Base-by-base conservation (phyloP, 176 grass and related monocot genomes). In the Alopecurus myosuroides region DNA sequence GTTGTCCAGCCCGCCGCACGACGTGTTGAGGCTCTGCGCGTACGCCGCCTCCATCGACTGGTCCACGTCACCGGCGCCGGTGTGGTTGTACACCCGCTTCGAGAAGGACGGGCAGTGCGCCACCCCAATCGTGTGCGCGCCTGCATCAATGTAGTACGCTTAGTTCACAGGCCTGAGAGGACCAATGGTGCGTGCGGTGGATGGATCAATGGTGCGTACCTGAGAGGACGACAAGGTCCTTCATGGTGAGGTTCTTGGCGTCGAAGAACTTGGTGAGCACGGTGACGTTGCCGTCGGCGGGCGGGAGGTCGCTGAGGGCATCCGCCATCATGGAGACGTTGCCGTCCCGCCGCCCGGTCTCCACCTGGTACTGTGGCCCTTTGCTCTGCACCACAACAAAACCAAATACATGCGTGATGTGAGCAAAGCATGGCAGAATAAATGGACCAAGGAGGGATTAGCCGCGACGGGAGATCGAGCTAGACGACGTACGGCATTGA, bases 161-260 rank as follows among this genome's bases (percentile, higher is more conserved):
- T 5, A 61, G 57, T 23, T 61, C 23, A 26, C 9, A 61, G 22
- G 51, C 19, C 50, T 18, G 5, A 8, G n/a, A n/a, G n/a, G n/a
- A n/a, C n/a, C n/a, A n/a, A n/a, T n/a, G n/a, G n/a, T n/a, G n/a
- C n/a, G 46, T 1, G 7, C 6, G 19, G 6, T n/a, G 35, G 53
- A 44, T 41, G 4, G 23, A 49, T 28, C 3, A 25, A n/a, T 23
- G 11, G 8, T 28, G 11, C 20, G 20, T 89, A 85, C 90, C 93
- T 12, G 93, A 95, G 58, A 95, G 81, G 12, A 95, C 88, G 10
- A 88, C 76, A 34, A 95, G 78, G 88, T 95, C 93, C 83, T 95
- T 95, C 30, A 76, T 46, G 14, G 79, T 90, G 9, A 95, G 81
- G 70, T 95, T 95, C 79, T 88, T 90, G 1, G 7, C 80, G 22